phyloP scores from a whole-genome alignment of 257 asterid species.

The Ilex asprella region DNA sequence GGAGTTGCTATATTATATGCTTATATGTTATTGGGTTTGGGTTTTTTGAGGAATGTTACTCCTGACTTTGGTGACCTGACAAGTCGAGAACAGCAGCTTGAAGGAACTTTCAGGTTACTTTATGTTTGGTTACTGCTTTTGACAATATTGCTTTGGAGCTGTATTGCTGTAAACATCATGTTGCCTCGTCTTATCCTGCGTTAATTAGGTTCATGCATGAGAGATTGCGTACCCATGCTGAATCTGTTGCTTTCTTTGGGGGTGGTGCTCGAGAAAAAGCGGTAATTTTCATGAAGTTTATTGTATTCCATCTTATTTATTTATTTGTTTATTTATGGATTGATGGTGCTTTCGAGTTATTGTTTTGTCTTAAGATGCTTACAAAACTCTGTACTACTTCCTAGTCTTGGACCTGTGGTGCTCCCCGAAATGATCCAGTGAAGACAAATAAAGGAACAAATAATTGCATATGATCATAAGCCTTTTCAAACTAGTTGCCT shows the following conservation, averaged over 20 bases:
- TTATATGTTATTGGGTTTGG: constrained; percentile 94
- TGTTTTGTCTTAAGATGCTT: neutral
- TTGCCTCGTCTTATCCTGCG: constrained; percentile 12
- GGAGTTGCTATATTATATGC: constrained; percentile 91
- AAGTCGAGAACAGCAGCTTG: constrained; percentile 87
- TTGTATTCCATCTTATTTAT: neutral
- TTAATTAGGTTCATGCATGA: constrained; percentile 93
- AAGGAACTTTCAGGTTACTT: constrained; percentile 92
- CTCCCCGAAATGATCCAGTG: no score
- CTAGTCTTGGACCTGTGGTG: no score
- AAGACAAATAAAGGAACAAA: no score
- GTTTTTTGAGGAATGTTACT: constrained; percentile 82
- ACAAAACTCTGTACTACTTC: no score
- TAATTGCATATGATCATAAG: no score
- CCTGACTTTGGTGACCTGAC: constrained; percentile 92
- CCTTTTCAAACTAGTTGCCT: no score
- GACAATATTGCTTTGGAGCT: constrained; percentile 8
- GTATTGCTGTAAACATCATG: constrained; percentile 6
- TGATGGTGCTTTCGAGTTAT: neutral
- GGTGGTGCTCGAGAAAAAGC: constrained; percentile 98
- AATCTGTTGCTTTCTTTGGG: constrained; percentile 98
- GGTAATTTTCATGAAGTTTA: constrained; percentile 35
- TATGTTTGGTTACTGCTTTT: constrained; percentile 12
- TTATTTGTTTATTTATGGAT: no score
- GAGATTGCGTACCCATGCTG: constrained; percentile 98